Conservation (phyloP, 2,329 filamentous ascomycete species). For the Aspergillus novoparasiticus region DNA sequence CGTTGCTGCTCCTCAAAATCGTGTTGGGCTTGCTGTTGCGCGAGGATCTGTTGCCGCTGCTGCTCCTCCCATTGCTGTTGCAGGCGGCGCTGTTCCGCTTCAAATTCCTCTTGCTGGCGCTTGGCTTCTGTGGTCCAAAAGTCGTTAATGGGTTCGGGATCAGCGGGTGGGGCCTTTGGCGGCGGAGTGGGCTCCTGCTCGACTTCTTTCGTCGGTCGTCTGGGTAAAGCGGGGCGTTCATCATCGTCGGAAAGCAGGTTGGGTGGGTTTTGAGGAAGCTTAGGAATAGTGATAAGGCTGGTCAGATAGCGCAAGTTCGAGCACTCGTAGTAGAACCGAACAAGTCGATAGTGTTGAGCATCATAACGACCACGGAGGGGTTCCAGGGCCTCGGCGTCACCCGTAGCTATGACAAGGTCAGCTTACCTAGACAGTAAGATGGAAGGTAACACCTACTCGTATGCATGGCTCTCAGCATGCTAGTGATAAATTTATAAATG, state of each 20-base stretch:
- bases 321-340: conserved; percentile 99
- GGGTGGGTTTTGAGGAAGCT: conserved; percentile 90
- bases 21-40: conserved; percentile 79
- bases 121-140: conserved; percentile 96
- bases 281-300: conserved; percentile 92
- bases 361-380: conserved; percentile 88
- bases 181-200: conserved; percentile 69
- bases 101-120: conserved; percentile 90
- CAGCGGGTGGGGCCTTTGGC: conserved; percentile 65
- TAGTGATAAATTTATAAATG: conserved; percentile 99
- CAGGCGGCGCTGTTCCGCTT: conserved; percentile 86
- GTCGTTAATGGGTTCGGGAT: conserved; percentile 93
- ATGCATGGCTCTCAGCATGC: conserved; percentile 98
- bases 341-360: conserved; percentile 92
- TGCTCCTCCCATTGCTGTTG: conserved; percentile 85
- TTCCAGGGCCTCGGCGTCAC: conserved; percentile 88
- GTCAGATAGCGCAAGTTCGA: conserved; percentile 96
- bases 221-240: conserved; percentile 77
- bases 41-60: conserved; percentile 77
- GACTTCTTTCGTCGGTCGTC: conserved; percentile 70
- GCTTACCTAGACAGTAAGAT: neutral
- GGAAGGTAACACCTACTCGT: conserved; percentile 63
- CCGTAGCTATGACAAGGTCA: conserved; percentile 63
- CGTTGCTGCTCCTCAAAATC: conserved; percentile 98
- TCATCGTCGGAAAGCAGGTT: conserved; percentile 86